Percentiles rank a stretch among this genome's conserved stretches.
These are phyloP conservation scores for Eudorina sp. DNA, from an alignment of 139 green algal genomes.

Conservation along the genomic window DNA sequence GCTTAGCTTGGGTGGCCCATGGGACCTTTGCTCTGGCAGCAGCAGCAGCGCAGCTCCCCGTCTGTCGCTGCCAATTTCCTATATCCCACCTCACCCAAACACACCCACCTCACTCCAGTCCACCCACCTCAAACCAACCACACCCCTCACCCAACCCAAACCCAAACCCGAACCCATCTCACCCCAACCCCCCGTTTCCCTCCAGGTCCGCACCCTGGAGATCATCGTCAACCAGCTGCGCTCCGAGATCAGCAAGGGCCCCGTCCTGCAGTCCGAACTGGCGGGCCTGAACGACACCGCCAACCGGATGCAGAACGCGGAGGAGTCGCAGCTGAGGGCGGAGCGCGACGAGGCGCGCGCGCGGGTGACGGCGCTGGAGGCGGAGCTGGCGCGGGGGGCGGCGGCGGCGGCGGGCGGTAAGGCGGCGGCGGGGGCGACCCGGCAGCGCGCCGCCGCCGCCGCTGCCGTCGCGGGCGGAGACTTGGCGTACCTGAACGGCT, in stretches of 20 bases:
- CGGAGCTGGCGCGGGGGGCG: neutral
- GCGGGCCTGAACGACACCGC: constrained; percentile 35
- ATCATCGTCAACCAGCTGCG: constrained; percentile 41
- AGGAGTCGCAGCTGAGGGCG: constrained; percentile 19
- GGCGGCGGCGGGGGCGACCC: too few species aligned
- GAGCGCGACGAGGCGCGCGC: constrained; percentile 19
- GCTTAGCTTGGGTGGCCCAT: too few species aligned
- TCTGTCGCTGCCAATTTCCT: too few species aligned
- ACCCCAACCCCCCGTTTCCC: neutral
- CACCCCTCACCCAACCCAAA: too few species aligned
- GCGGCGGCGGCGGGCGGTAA: neutral
- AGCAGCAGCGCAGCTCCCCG: too few species aligned
- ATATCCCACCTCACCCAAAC: too few species aligned
- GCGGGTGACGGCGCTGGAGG: constrained; percentile 26
- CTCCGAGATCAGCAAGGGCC: constrained; percentile 27
- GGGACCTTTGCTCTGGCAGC: too few species aligned
- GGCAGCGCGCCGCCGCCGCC: neutral
- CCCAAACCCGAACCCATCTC: neutral
- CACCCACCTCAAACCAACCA: too few species aligned
- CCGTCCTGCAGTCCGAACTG: constrained; percentile 32
- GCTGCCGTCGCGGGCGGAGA: neutral
- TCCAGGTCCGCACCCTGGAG: constrained; percentile 45
- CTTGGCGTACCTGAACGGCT: neutral
- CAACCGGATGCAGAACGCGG: constrained; percentile 36
- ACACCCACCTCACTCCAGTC: too few species aligned